Percentiles rank a stretch among this genome's conserved stretches.
Conservation (phyloP, 2,329 filamentous ascomycete species). For the Thielaviopsis punctulata region DNA sequence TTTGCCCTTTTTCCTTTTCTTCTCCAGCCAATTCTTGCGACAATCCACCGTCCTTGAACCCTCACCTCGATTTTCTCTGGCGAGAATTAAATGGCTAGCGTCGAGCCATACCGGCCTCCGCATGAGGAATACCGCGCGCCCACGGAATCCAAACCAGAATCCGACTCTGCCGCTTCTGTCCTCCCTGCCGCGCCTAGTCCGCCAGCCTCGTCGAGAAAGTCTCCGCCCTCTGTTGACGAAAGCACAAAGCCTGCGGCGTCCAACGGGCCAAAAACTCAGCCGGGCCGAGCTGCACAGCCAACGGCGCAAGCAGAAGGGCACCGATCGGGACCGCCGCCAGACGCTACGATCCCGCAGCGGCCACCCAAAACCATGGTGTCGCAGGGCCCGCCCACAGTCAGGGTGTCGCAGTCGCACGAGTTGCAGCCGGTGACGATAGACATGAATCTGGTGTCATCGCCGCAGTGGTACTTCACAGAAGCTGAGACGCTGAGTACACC, state of each 20-base stretch:
- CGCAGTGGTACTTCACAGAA: constrained; percentile 82
- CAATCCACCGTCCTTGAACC: too few species aligned
- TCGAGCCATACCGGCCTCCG: constrained; percentile 40
- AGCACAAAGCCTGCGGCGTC: neutral
- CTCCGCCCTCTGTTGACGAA: neutral
- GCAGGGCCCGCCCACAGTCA: neutral
- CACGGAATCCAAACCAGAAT: constrained; percentile 8
- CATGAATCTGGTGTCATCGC: neutral
- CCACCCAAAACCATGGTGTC: constrained; percentile 27
- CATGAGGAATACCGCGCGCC: constrained; percentile 42
- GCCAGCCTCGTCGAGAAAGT: constrained; percentile 1
- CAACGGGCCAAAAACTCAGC: neutral
- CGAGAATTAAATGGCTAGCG: constrained; percentile 32
- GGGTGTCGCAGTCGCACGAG: too few species aligned
- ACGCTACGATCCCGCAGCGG: neutral
- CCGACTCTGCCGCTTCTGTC: neutral
- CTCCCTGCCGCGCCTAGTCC: constrained; percentile 5
- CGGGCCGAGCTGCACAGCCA: neutral
- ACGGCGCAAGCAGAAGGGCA: neutral
- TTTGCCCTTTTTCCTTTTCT: neutral
- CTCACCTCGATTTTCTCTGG: neutral
- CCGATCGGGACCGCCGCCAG: neutral
- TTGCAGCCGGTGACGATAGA: neutral
- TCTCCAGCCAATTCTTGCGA: too few species aligned
- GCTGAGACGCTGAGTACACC: constrained; percentile 71